These are phyloP conservation scores for Gautieria morchelliformis DNA, from an alignment of 768 basidiomycete species.

Conservation along the genomic window DNA sequence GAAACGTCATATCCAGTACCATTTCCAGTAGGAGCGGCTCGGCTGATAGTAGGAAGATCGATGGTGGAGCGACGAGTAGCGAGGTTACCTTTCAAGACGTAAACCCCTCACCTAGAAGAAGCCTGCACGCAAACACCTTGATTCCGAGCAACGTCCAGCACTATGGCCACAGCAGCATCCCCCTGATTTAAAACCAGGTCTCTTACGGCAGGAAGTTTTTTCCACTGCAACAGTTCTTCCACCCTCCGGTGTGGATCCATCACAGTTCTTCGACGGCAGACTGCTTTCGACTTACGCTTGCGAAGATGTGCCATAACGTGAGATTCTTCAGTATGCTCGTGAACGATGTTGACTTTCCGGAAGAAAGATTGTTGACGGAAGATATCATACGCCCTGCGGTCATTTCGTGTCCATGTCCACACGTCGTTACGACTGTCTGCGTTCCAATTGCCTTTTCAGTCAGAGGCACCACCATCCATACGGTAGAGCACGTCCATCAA, in stretches of 20 bases:
- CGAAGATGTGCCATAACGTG: conserved; percentile 68
- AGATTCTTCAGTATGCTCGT: conserved; percentile 16
- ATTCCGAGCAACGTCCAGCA: neutral
- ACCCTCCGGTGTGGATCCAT: neutral
- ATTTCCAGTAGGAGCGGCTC: neutral
- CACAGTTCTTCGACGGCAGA: neutral
- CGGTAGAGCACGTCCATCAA: conserved; percentile 26
- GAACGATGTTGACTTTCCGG: neutral
- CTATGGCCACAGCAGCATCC: neutral
- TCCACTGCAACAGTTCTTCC: neutral
- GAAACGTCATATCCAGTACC: neutral
- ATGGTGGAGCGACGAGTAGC: neutral
- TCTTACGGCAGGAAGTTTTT: neutral
- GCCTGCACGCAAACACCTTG: neutral
- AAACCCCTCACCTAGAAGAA: neutral
- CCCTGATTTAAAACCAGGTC: neutral
- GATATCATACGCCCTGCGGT: conserved; percentile 57
- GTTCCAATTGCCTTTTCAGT: conserved; percentile 62
- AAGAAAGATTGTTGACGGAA: conserved; percentile 63
- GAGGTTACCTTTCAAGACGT: neutral
- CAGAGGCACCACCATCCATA: conserved; percentile 46
- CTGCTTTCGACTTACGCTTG: neutral
- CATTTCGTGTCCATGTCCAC: conserved; percentile 71
- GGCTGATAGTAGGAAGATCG: neutral
- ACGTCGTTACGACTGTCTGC: conserved; percentile 54